Base-by-base conservation (phyloP, 2,329 filamentous ascomycete species). In the Mycosphaerelloides madeirae region DNA sequence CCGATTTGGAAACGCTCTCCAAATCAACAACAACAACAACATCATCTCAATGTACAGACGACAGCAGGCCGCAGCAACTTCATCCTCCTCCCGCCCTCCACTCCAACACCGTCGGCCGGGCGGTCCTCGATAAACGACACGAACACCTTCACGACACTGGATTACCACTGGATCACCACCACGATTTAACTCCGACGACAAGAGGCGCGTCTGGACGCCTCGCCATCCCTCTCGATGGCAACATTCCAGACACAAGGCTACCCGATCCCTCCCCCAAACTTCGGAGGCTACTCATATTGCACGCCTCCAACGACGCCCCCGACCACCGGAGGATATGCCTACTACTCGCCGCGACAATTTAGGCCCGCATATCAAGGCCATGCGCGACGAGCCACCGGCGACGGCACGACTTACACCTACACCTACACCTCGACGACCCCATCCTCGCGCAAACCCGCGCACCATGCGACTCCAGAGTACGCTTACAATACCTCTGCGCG, bases 311-410 rank as follows among this genome's bases (percentile, higher is more conserved):
- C 75, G 43, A 77, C 76, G 43, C 75, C 77, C 15, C 71, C 68
- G 5, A 62, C 63, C 28, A 60, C 59, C 48, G 57, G 51, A 34
- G 58, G 58, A 41, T 64, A 65, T 59, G 57, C 58, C 38, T 80
- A 80, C 68, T 74, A 76, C 62, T 75, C 77, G 7, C 73, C 75
- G 22, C 67, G 71, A 51, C 74, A 76, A 58, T 70, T 70, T 9
- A 25, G 22, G 22, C 74, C 70, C 31, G 68, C 68, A 4, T 65
- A 67, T 25, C 71, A 68, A 48, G 65, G 60, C 43, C 78, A 82
- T 63, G 64, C 69, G 25, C 75, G 79, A 60, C 76, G 78, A 55
- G 72, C 77, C 52, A 83, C 79, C 54, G 68, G 71, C 52, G 70
- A 72, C 35, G 68, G 62, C n/a, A 58, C 66, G 16, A 58, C 61